Base-by-base conservation (phyloP, 805 yeast species). In the Candida patagonica region DNA sequence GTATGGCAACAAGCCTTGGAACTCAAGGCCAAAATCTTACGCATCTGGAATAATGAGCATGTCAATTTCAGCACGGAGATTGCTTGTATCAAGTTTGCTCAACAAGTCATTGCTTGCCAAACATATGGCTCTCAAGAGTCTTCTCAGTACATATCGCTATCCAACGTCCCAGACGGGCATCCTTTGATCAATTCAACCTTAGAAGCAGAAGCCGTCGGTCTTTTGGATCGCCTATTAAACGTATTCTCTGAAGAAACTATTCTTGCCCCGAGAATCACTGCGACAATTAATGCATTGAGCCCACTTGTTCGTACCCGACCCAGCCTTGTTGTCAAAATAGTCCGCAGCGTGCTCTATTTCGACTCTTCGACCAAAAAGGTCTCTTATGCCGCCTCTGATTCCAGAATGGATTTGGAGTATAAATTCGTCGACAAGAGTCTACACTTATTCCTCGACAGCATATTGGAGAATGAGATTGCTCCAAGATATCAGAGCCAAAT, bases 11-110 rank as follows among this genome's bases (percentile, higher is more conserved):
- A 68, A 34, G 52, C 83, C 45, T 56, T 65, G 12, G 68, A 65
- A 5, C 59, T 88, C 51, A 84, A 82, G 59, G 63, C 65, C 23
- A 63, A 62, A 25, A 65, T 85, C n/a, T 56, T 82, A n/a, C 59
- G 66, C 7, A 69, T 75, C 42, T 84, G 85, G 76, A 33, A 33
- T 22, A 20, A 33, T n/a, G 72, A 68, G 17, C 46, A 51, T 16
- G 19, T 47, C 4, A 56, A 56, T 41, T 62, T 60, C 17, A 83
- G 80, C 10, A 63, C 77, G 35, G 76, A 73, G 56, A 61, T 82
- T n/a, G 78, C 88, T 22, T 66, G 80, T n/a, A 64, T 80, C 38
- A 84, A 81, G 59, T 76, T 88, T 43, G 72, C 85, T 8, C 75
- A 75, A n/a, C 70, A 70, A 40, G 60, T 78, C 4, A 66, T 78